Base-by-base conservation (phyloP, 352 stramenopile genomes). In the Aphanomyces cochlioides region DNA sequence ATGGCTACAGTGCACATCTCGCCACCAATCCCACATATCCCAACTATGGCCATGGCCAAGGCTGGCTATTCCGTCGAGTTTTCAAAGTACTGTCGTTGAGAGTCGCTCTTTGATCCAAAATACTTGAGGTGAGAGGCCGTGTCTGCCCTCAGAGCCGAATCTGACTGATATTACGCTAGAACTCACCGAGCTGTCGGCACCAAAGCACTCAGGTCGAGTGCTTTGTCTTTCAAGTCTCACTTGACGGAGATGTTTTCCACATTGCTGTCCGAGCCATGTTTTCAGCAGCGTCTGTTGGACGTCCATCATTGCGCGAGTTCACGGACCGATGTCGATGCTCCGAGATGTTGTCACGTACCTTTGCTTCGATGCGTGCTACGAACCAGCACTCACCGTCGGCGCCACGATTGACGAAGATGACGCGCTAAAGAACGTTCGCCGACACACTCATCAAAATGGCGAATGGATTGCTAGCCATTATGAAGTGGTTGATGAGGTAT, bases 381-480 rank as follows among this genome's bases (percentile, higher is more conserved):
- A 70, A 19, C 47, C 36, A 15, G 10, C 15, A 36, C n/a, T 50
- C 15, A 6, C 59, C n/a, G 64, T 70, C n/a, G 64, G 64, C 37
- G 64, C 59, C 21, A 45, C n/a, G 64, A 47, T 70, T 39, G 28
- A n/a, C 21, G 64, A 70, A 45, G 17, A 43, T 13, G 43, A 10
- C 7, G 53, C 61, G 21, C 39, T 70, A 28, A 13, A 21, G 40
- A 70, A 61, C 40, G 15, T 70, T 15, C 37, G 64, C 13, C 64
- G 64, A 7, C 64, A 70, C 15, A 70, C 64, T 3, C 64, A 70
- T 36, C 13, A 21, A 3, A 58, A 63, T 28, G 64, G 64, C 54
- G 45, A 70, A 34, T 70, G 45, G 45, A 70, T 70, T 63, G 47
- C 64, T 5, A 70, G 64, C 34, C 64, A 70, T n/a, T 70, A 61